Evolutionary conservation across 805 yeast genomes (phyloP).

Genomic region (Zygosaccharomyces gambellarensis): DNA sequence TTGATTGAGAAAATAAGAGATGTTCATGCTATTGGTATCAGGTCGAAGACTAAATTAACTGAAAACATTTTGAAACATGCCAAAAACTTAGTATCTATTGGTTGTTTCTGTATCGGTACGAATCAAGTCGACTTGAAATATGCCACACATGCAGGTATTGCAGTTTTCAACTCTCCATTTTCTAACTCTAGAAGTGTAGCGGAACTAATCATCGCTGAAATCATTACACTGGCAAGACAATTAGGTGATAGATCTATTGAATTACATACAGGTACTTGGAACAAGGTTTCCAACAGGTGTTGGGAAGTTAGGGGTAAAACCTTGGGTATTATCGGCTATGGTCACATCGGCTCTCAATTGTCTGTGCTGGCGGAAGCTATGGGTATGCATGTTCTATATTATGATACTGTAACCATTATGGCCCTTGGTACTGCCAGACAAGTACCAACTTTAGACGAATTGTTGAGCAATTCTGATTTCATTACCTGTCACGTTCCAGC

Average conservation of each 20-base stretch:
- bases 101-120: constrained; percentile 99
- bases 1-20: constrained; percentile 88
- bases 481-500: constrained; percentile 94
- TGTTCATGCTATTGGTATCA: constrained; percentile 95
- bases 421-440: constrained; percentile 95
- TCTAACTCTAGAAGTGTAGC: constrained; percentile 98
- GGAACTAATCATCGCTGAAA: constrained; percentile 92
- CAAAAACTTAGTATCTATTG: constrained; percentile 80
- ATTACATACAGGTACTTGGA: constrained; percentile 96
- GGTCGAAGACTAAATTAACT: constrained; percentile 91
- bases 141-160: constrained; percentile 90
- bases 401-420: constrained; percentile 91
- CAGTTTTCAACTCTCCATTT: constrained; percentile 97
- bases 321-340: constrained; percentile 93
- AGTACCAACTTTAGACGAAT: constrained; percentile 77
- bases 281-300: constrained; percentile 88
- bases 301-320: constrained; percentile 99
- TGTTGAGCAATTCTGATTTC: constrained; percentile 77
- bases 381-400: constrained; percentile 95
- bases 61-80: constrained; percentile 78
- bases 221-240: constrained; percentile 92
- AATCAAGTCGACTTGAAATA: constrained; percentile 91
- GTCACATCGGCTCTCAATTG: constrained; percentile 96
- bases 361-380: constrained; percentile 95
- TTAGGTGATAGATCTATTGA: constrained; percentile 94